Evolutionary conservation across 2,329 filamentous ascomycete genomes (phyloP).

Genomic region (Elsinoe australis): DNA sequence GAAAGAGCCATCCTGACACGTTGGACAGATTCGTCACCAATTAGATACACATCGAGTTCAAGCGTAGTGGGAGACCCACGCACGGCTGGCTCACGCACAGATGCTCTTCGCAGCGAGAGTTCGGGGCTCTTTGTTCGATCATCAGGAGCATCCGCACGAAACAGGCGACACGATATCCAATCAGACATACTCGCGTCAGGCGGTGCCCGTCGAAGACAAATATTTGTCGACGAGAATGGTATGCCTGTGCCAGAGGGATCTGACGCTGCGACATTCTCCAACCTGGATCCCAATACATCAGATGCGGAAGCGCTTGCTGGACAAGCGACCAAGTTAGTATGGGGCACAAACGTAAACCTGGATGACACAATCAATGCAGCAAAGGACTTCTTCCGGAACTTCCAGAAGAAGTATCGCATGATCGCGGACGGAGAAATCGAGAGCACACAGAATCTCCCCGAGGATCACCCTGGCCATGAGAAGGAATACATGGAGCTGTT

Average conservation of each 20-base stretch:
- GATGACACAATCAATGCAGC: slow-evolving; percentile 79
- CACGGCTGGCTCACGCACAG: slow-evolving; percentile 48
- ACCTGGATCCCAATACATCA: slow-evolving; percentile 73
- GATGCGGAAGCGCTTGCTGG: slow-evolving; percentile 85
- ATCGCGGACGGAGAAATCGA: slow-evolving; percentile 78
- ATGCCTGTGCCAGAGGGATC: slow-evolving; percentile 50
- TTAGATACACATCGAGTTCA: slow-evolving; percentile 84
- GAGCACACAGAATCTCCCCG: slow-evolving; percentile 57
- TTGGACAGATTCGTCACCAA: slow-evolving; percentile 74
- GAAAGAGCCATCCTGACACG: neutral
- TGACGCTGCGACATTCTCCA: slow-evolving; percentile 57
- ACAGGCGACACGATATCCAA: slow-evolving; percentile 77
- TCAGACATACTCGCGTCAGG: slow-evolving; percentile 60
- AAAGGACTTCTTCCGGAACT: slow-evolving; percentile 88
- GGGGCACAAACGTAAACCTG: slow-evolving; percentile 95
- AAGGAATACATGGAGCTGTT: slow-evolving; percentile 80
- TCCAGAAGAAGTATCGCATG: slow-evolving; percentile 87
- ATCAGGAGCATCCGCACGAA: slow-evolving; percentile 50
- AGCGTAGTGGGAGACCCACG: slow-evolving; percentile 42
- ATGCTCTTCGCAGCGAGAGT: slow-evolving; percentile 71
- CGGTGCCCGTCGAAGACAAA: slow-evolving; percentile 46
- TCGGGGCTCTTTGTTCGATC: slow-evolving; percentile 79
- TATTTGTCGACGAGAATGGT: slow-evolving; percentile 59
- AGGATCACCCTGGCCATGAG: slow-evolving; percentile 62
- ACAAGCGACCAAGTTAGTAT: slow-evolving; percentile 73